These are phyloP conservation scores for Leptographium radiaticola DNA, from an alignment of 2,329 filamentous ascomycete genomes.

Conservation along the genomic window DNA sequence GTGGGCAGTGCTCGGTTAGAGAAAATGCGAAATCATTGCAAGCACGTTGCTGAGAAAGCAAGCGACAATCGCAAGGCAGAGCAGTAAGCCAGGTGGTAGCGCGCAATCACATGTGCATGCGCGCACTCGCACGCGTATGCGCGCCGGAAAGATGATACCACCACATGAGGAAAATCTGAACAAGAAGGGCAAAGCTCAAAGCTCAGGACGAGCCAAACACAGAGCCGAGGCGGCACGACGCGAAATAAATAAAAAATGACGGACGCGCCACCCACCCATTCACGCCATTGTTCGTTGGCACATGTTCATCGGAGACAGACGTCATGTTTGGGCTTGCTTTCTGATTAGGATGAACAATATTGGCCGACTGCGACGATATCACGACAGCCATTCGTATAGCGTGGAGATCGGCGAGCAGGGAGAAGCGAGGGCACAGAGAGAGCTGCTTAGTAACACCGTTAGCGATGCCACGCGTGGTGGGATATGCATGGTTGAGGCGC, in stretches of 20 bases:
- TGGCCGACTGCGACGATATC: conserved; percentile 31
- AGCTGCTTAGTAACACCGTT: neutral
- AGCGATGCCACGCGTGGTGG: neutral
- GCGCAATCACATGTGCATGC: too few species aligned
- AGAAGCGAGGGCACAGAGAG: conserved; percentile 22
- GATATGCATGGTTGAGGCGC: neutral
- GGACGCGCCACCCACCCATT: conserved; percentile 43
- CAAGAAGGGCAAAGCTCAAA: too few species aligned
- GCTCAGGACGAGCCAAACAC: too few species aligned
- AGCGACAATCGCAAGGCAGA: too few species aligned
- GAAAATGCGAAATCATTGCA: too few species aligned
- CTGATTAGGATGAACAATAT: conserved; percentile 29
- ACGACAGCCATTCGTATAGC: conserved; percentile 35
- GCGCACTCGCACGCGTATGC: too few species aligned
- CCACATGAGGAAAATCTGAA: too few species aligned
- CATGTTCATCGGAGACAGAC: conserved; percentile 29
- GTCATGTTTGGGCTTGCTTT: conserved; percentile 38
- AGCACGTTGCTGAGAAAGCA: too few species aligned
- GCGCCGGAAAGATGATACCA: too few species aligned
- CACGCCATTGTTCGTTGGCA: conserved; percentile 18
- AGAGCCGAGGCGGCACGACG: too few species aligned
- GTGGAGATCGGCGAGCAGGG: conserved; percentile 13
- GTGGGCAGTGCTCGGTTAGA: neutral
- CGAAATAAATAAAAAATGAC: neutral
- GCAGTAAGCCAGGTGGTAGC: too few species aligned